Evolutionary conservation across 139 green algal genomes (phyloP), one percentile per base, ranked within the genome.

Genomic region (Haematococcus lacustris): DNA sequence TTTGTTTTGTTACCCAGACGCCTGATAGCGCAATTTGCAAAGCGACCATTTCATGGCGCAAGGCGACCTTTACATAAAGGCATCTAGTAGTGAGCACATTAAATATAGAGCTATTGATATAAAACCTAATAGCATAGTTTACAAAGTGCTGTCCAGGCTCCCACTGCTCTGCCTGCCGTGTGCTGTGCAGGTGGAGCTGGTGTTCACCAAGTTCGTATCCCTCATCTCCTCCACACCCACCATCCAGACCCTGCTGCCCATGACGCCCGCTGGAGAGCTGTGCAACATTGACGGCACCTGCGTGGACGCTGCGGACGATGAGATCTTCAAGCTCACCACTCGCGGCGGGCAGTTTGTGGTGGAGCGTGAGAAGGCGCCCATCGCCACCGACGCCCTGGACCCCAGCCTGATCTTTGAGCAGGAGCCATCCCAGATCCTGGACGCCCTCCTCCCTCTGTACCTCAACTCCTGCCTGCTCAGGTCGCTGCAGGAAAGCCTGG

Each of bases 161-260:
- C n/a, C n/a, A n/a, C n/a, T n/a, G n/a, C n/a, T n/a, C n/a, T n/a
- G n/a, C n/a, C n/a, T n/a, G n/a, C n/a, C n/a, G n/a, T n/a, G n/a
- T n/a, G n/a, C n/a, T n/a, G n/a, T n/a, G n/a, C n/a, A n/a, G n/a
- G n/a, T 96, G 60, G 93, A 98, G 86, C 81, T 99, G 60, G 77
- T 99, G 34, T 99, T 93, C 90, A 98, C 95, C 73, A 97, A 97
- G 87, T 99, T 99, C 82, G 86, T 98, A 61, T 98, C 93, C 26
- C 89, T 99, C 35, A 97, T 99, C 75, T 79, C 82, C 41, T 91
- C 87, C 50, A 82, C 90, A 51, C 95, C 94, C 38, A 90, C 90
- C 65, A 86, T 99, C 62, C 94, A 98, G 86, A 98, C 94, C 3
- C 83, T 98, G 71, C 87, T 98, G 80, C 94, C 94, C 34, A 84